Base-by-base conservation (phyloP, 2,329 filamentous ascomycete genomes). In the Xylaria sp. region DNA sequence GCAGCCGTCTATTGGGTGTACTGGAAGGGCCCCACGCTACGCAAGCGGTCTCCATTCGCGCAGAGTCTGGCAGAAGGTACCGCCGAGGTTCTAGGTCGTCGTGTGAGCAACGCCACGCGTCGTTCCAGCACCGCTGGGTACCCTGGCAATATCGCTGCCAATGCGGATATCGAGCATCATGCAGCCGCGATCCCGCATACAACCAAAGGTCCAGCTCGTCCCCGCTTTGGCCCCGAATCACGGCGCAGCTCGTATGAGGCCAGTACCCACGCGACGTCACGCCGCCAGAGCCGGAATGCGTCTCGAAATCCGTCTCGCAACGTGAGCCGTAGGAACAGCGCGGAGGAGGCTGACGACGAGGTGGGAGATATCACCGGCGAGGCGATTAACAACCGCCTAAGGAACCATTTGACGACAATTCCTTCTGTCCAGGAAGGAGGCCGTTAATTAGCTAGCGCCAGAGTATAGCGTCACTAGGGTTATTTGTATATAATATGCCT, bases 41-140 rank as follows among this genome's bases (percentile, higher is more conserved):
- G 88, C 2, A 82, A 79, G 48, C 82, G 81, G 46, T 86, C 84
- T 51, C 84, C 84, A 50, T 89, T 89, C 74, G 87, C 87, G 2
- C 89, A 92, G 80, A 85, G 85, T 50, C 81, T 92, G 3, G 87
- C 87, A 12, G 59, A 60, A 5, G 66, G 56, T 10, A 51, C 54
- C 7, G 41, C 41, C 3, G 15, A 46, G 41, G 41, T 46, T 7
- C 41, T 18, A 18, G 41, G 41, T 46, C 41, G 41, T 15, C 41
- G 41, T 2, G 15, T 46, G 13, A 46, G 41, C 41, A 46, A 46
- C 18, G 41, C 41, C 15, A 46, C 41, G 15, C 41, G 41, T 46
- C 41, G 41, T 15, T 46, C 41, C 13, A 46, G 41, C 41, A 46
- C 41, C 13, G 41, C 41, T 4, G 41, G 41, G 3, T n/a, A 46